Evolutionary conservation across 345 rosid genomes (phyloP), one percentile per base, ranked within the genome.

Genomic region (Eutrema yunnanense): DNA sequence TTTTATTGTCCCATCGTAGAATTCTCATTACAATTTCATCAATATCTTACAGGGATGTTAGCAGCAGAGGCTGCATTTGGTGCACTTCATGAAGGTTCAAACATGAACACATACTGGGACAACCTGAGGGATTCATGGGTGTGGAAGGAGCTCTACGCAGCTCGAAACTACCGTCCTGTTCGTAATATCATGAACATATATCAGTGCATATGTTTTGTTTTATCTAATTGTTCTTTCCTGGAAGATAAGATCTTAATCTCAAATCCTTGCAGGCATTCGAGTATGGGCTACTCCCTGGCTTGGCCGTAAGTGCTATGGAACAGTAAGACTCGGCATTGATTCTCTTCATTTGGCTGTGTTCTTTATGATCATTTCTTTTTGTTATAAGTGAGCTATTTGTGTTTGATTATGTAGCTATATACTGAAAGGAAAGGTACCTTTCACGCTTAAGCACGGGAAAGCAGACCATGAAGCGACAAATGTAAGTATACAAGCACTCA

Each of bases 31-130:
- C 67, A 36, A n/a, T 34, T 51, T 32, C 22, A 56, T 38, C 36
- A 72, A 30, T 71, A 71, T 82, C 48, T 44, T 67, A 61, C 83
- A 94, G 97, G 98, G 71, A 94, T 91, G 97, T 83, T 94, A 60
- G 98, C 97, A 49, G 98, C 97, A 51, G 97, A 94, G 72, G 95
- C 92, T 79, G 80, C 90, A 71, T 89, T 89, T 81, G 86, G 89
- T 64, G 77, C 67, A 46, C 87, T 94, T 80, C 80, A 73, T 58
- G 83, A 83, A 72, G 86, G 81, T 42, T 75, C 75, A 64, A 83
- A 76, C 72, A 84, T 89, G 88, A 90, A 87, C 58, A 71, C 74
- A 22, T 94, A 89, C 73, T 91, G 97, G 97, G 87, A 85, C 65
- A 72, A 71, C 60, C 78, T 94, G 71, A 79, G 69, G 76, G 82